Conservation (phyloP, 1,139 yeast species). For the Protomyces gravidus region DNA sequence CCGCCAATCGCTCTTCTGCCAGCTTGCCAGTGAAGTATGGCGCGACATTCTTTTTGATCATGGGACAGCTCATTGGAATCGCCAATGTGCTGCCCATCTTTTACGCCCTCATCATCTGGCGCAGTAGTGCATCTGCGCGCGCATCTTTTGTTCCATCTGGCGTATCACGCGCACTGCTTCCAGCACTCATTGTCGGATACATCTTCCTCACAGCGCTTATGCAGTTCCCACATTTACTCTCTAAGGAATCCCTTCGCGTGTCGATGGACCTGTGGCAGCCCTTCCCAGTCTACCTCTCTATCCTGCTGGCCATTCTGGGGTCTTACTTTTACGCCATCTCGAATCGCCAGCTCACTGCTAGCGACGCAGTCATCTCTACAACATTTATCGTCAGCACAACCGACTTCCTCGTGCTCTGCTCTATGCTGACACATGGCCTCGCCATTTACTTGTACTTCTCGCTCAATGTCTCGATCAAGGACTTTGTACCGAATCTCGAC, state of each 20-base stretch:
- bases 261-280: conserved; percentile 16
- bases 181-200: conserved; percentile 9
- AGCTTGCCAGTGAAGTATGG: conserved; percentile 17
- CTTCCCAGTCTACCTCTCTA: conserved; percentile 8
- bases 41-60: not conserved
- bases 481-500: conserved; percentile 2
- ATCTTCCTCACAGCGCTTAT: conserved; percentile 2
- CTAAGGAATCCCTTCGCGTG: not conserved
- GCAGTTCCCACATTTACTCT: conserved; percentile 7
- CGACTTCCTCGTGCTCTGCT: conserved; percentile 13
- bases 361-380: conserved; percentile 26
- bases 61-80: conserved; percentile 4
- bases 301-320: conserved; percentile 3
- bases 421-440: conserved; percentile 8
- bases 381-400: conserved; percentile 12
- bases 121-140: conserved; percentile 15
- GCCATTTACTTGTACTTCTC: conserved; percentile 9
- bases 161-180: conserved; percentile 16
- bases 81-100: conserved; percentile 15
- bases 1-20: conserved; percentile 15
- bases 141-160: conserved; percentile 24
- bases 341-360: conserved; percentile 6
- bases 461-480: not conserved
- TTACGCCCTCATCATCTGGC: conserved; percentile 7
- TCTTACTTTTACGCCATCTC: conserved; percentile 6